Evolutionary conservation across 192 early-diverging fungal genomes (phyloP).

Genomic region (Rhizophlyctis rosea): DNA sequence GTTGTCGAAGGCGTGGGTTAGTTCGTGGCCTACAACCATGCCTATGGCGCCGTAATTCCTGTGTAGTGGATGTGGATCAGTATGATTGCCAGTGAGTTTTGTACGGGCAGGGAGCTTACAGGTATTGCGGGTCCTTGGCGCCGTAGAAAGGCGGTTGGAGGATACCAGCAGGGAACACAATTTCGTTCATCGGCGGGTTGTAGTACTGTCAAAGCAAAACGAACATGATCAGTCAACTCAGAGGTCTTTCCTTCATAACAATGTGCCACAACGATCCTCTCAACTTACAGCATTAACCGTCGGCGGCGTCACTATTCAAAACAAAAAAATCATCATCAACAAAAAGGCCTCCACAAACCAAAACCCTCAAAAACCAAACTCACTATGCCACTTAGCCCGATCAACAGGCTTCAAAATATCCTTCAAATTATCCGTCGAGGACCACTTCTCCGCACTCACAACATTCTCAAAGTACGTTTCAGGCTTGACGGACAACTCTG

Average conservation of each 20-base stretch:
- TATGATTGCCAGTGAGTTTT: too few species aligned
- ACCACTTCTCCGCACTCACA: not conserved
- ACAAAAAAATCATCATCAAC: too few species aligned
- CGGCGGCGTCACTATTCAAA: constrained; percentile 27
- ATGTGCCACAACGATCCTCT: too few species aligned
- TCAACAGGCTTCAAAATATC: constrained; percentile 25
- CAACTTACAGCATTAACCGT: constrained; percentile 32
- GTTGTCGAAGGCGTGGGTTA: constrained; percentile 6
- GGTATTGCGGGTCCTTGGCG: constrained; percentile 1
- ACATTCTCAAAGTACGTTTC: constrained; percentile 21
- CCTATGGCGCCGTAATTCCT: constrained; percentile 66
- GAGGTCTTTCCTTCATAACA: too few species aligned
- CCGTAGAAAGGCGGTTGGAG: constrained; percentile 25
- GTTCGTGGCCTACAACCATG: constrained; percentile 48
- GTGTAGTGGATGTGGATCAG: too few species aligned
- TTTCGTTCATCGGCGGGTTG: constrained; percentile 32
- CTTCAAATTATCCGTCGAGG: constrained; percentile 6
- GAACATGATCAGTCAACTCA: too few species aligned
- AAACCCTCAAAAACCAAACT: too few species aligned
- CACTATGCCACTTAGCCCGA: constrained; percentile 20
- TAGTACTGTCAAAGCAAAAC: constrained; percentile 24
- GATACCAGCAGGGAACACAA: constrained; percentile 38
- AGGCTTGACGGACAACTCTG: constrained; percentile 1
- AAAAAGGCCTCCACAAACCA: too few species aligned
- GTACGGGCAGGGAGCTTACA: too few species aligned